Evolutionary conservation across 495 filamentous ascomycete genomes (phyloP), one percentile per base, ranked within the genome.

Genomic region (Xylaria bambusicola): DNA sequence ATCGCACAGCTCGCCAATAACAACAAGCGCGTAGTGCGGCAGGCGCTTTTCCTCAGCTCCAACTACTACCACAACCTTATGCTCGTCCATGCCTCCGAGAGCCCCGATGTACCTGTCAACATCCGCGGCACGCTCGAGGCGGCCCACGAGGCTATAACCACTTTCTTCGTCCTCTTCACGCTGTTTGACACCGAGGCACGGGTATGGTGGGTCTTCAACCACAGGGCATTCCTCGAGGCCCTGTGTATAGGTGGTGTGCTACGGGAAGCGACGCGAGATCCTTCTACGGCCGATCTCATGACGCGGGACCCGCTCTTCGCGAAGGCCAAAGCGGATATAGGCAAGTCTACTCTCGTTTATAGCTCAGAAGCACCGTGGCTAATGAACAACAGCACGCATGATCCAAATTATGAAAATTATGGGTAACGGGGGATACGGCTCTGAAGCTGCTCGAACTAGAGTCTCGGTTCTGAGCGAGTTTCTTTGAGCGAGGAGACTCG

Each of bases 181-280:
- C 65, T 87, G 21, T 85, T 89, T 55, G 81, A 83, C 61, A 73
- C 75, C 31, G 87, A 91, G 69, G 86, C 86, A 9, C 77, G 82
- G 46, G 86, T 89, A 3, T 90, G 88, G 87, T 91, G 87, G 87
- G 86, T 89, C 6, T 90, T 90, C 65, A 85, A 87, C 66, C 87
- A 90, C 67, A 71, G 88, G 13, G 87, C 86, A 0, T 91, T 90
- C 66, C 72, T 88, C 44, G 86, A 89, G 69, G 85, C 85, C 21
- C 70, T 87, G 66, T 78, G 83, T 62, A 76, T 78, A 31, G 77
- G 76, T 13, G 72, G 71, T 51, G 75, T 81, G 35, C 48, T 81
- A 57, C 65, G 71, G 17, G 78, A 80, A 62, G 67, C 73, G 38
- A 58, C 68, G 52, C 62, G 64, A 21, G 75, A 75, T 56, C 63